Base-by-base conservation (phyloP, 441 rosid species). In the Syzygium syzygioides region DNA sequence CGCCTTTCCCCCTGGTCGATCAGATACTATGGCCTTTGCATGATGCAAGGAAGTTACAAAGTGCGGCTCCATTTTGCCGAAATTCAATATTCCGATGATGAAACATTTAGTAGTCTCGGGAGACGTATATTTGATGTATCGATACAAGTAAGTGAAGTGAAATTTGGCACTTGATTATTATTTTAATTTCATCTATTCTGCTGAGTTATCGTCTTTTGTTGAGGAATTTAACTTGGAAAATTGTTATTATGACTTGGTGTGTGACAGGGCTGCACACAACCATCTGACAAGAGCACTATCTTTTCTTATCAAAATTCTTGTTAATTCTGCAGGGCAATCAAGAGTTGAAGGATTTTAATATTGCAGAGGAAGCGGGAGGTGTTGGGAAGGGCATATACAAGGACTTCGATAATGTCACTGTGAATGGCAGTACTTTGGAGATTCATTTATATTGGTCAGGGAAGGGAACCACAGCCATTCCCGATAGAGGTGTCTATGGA, bases 1-100 rank as follows among this genome's bases (percentile, higher is more conserved):
- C 97, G 99, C 62, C 93, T 96, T 50, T 91, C 99, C 55, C 96
- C 99, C 57, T 91, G 89, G 9, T 96, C 98, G 34, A 96, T 98
- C 90, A 98, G 90, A 91, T 95, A 98, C 91, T 97, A 95, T 86
- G 99, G 94, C 87, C 91, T 95, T 19, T 98, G 99, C 68, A 83
- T 97, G 96, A 86, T 52, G 83, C 15, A 57, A 20, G 98, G 96
- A 30, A 92, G 92, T 55, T 98, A 97, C 85, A 95, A 91, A 80
- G 95, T 97, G 26, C 89, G 86, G 86, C 98, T 98, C 45, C 96
- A 98, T 89, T 97, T 98, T 91, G 96, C 99, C 9, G 99, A 98
- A 91, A 95, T 97, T 25, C 96, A 93, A 95, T 97, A 80, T 88
- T 86, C 96, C 3, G 30, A 93, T 80, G 90, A 94, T 25, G 85